phyloP scores from a whole-genome alignment of 345 rosid species.

The Clarkia xantiana region DNA sequence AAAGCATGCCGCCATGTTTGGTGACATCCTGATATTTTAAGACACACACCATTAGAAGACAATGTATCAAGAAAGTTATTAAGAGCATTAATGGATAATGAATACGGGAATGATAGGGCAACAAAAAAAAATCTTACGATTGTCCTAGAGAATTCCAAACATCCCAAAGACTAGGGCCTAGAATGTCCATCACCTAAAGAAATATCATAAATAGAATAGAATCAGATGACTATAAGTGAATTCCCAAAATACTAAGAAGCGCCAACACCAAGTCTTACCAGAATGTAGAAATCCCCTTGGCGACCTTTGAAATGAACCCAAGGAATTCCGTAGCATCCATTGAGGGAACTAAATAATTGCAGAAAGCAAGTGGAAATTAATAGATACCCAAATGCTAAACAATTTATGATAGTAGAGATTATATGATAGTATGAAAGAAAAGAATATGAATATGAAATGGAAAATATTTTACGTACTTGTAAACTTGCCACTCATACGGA shows the following conservation, averaged over 20 bases:
- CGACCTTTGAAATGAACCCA: slow-evolving; percentile 82
- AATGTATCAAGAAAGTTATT: neutral
- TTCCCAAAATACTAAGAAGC: slow-evolving; percentile 3
- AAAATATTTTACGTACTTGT: slow-evolving; percentile 38
- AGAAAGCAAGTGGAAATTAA: neutral
- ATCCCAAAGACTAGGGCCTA: slow-evolving; percentile 98
- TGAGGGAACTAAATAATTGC: slow-evolving; percentile 29
- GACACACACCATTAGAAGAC: neutral
- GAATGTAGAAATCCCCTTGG: slow-evolving; percentile 87
- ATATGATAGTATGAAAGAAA: neutral
- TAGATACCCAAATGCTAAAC: neutral
- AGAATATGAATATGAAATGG: neutral
- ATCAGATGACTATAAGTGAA: neutral
- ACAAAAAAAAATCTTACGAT: slow-evolving; percentile 35
- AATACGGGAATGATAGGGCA: neutral
- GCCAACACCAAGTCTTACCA: slow-evolving; percentile 35
- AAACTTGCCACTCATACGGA: slow-evolving; percentile 96
- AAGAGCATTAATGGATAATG: neutral
- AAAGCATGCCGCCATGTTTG: slow-evolving; percentile 81
- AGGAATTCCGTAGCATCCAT: slow-evolving; percentile 79
- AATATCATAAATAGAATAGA: slow-evolving; percentile 9
- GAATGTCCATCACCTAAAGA: slow-evolving; percentile 92
- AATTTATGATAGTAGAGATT: neutral
- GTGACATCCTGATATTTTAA: slow-evolving; percentile 49
- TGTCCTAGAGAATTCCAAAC: slow-evolving; percentile 78